A percentile compares a stretch with the other conserved stretches of the same genome.
phyloP scores from a whole-genome alignment of 257 asterid species.

The Nicotiana knightiana region DNA sequence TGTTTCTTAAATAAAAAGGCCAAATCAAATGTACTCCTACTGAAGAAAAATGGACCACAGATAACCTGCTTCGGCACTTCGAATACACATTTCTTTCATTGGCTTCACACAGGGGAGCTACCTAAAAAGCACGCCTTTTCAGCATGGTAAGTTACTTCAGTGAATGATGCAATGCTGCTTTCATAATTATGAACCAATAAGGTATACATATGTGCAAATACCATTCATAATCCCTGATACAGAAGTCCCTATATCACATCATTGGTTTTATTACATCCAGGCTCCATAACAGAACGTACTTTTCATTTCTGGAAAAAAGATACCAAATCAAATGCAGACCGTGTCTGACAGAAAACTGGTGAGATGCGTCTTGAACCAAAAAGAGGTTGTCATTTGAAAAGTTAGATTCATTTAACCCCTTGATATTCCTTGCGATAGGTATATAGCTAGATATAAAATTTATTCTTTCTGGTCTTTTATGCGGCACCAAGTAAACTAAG shows the following conservation, averaged over 20 bases:
- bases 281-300: not conserved
- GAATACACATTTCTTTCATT: not conserved
- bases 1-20: not conserved
- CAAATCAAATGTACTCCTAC: not conserved
- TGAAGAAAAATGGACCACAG: not conserved
- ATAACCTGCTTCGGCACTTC: not conserved
- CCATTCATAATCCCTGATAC: not conserved
- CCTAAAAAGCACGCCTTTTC: not conserved
- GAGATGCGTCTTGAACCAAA: not conserved
- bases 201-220: not conserved
- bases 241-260: not conserved
- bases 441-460: not conserved
- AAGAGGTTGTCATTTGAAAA: not conserved
- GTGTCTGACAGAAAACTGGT: not conserved
- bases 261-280: not conserved
- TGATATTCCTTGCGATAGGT: not conserved
- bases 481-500: not conserved
- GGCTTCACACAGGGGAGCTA: not conserved
- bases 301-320: not conserved
- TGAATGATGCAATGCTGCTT: not conserved
- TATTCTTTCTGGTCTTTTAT: not conserved
- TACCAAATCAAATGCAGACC: not conserved
- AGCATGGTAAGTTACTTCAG: not conserved
- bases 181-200: not conserved
- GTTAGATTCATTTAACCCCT: not conserved